Percentiles rank a stretch among this genome's conserved stretches.
These are phyloP conservation scores for Salix suchowensis DNA, from an alignment of 345 rosid species.

Conservation along the genomic window DNA sequence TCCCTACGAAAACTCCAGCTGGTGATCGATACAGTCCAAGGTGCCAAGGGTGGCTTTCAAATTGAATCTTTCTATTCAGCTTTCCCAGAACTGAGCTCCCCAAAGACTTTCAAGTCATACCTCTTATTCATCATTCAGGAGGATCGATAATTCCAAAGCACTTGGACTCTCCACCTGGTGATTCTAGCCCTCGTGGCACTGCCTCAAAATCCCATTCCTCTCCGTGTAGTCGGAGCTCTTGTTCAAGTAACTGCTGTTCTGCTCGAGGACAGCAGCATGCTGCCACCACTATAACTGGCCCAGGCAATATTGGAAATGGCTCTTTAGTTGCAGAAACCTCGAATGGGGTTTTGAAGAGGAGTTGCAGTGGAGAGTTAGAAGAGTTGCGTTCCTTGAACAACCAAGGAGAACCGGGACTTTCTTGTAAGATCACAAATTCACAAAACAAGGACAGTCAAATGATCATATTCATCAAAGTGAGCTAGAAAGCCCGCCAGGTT, in stretches of 20 bases:
- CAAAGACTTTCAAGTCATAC: slow-evolving; percentile 41
- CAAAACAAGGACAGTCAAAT: slow-evolving; percentile 26
- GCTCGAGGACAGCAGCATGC: slow-evolving; percentile 48
- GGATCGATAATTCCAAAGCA: slow-evolving; percentile 27
- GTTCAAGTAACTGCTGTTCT: slow-evolving; percentile 63
- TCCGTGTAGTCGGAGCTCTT: slow-evolving; percentile 71
- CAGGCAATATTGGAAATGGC: slow-evolving; percentile 17
- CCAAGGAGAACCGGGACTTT: slow-evolving; percentile 41
- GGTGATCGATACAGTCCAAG: slow-evolving; percentile 88
- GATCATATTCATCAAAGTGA: slow-evolving; percentile 28
- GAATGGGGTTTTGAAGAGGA: slow-evolving; percentile 40
- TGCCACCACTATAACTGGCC: slow-evolving; percentile 18
- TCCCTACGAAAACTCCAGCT: slow-evolving; percentile 83
- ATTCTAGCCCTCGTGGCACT: slow-evolving; percentile 31
- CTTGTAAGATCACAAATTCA: slow-evolving; percentile 56
- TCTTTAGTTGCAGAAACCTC: slow-evolving; percentile 29
- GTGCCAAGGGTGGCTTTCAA: slow-evolving; percentile 71
- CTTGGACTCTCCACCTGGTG: slow-evolving; percentile 34
- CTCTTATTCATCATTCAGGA: slow-evolving; percentile 33
- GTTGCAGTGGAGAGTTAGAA: slow-evolving; percentile 34
- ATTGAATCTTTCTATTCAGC: slow-evolving; percentile 73
- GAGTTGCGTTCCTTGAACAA: slow-evolving; percentile 35
- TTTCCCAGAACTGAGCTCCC: slow-evolving; percentile 78
- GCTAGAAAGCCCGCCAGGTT: slow-evolving; percentile 29
- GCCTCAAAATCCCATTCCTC: slow-evolving; percentile 66